Evolutionary conservation across 169 alveolate genomes (phyloP).

Genomic region (Plasmodium yoelii): DNA sequence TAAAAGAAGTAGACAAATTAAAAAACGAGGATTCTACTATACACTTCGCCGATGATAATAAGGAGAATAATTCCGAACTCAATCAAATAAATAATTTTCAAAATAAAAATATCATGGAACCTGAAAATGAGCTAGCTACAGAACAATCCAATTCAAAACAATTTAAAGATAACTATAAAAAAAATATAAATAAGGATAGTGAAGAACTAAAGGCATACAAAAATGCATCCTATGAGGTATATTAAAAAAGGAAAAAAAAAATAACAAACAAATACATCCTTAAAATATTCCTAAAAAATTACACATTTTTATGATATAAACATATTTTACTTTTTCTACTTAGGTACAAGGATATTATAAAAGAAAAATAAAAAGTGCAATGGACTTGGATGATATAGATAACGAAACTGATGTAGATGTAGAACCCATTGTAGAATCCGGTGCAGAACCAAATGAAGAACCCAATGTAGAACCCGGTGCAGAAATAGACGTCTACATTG

Average conservation of each 20-base stretch:
- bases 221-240: slow-evolving; percentile 71
- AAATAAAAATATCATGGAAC: background rate
- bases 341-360: slow-evolving; percentile 74
- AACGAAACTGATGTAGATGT: slow-evolving; percentile 16
- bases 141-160: background rate
- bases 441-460: slow-evolving; percentile 11
- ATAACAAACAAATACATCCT: no score
- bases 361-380: slow-evolving; percentile 29
- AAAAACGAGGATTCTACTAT: background rate
- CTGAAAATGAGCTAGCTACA: no score
- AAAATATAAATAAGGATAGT: background rate
- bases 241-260: no score
- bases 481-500: background rate
- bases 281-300: no score
- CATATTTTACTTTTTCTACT: background rate
- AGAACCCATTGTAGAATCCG: slow-evolving; percentile 8
- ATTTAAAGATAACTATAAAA: background rate
- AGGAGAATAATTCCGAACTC: background rate
- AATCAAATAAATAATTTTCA: background rate
- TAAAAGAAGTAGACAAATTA: background rate
- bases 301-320: no score
- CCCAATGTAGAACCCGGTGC: background rate
- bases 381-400: slow-evolving; percentile 25
- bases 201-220: slow-evolving; percentile 47
- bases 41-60: background rate